phyloP scores from a whole-genome alignment of 2,329 filamentous ascomycete genomes.

The Ceratocystis destructans region DNA sequence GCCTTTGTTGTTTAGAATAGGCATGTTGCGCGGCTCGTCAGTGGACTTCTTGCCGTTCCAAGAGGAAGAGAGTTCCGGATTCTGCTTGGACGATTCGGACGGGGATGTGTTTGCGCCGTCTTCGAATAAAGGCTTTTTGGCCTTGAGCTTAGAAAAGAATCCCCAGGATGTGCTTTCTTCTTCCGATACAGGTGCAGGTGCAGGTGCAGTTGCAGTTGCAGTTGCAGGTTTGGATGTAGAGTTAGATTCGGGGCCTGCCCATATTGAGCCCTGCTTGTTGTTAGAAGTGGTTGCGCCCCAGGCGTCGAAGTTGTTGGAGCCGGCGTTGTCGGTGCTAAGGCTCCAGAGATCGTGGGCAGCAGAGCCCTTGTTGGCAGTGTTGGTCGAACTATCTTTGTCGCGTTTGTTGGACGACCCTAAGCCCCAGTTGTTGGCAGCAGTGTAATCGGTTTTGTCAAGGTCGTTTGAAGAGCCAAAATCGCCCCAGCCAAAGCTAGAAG shows the following conservation, averaged over 20 bases:
- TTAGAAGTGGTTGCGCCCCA: constrained; percentile 11
- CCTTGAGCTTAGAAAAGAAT: constrained; percentile 13
- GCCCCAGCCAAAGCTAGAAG: neutral
- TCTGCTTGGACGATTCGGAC: constrained; percentile 12
- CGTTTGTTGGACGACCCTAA: constrained; percentile 3
- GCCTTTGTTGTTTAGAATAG: neutral
- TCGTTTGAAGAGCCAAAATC: neutral
- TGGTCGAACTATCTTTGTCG: constrained; percentile 24
- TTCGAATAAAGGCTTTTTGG: constrained; percentile 10
- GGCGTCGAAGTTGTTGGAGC: constrained; percentile 2
- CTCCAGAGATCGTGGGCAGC: constrained; percentile 22
- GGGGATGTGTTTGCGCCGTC: constrained; percentile 15
- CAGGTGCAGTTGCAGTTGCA: constrained; percentile 4
- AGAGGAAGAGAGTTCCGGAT: constrained; percentile 14
- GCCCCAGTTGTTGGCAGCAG: neutral
- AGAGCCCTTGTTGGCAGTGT: constrained; percentile 25
- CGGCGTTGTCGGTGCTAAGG: neutral
- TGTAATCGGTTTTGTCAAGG: neutral
- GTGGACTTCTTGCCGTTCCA: constrained; percentile 11
- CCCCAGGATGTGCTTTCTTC: constrained; percentile 9
- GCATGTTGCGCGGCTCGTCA: constrained; percentile 9
- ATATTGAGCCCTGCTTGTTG: neutral
- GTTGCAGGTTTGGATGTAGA: neutral
- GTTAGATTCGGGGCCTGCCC: constrained; percentile 1
- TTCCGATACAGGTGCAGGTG: constrained; percentile 5